These are phyloP conservation scores for Fusarium luffae DNA, from an alignment of 2,329 filamentous ascomycete genomes.

Conservation along the genomic window DNA sequence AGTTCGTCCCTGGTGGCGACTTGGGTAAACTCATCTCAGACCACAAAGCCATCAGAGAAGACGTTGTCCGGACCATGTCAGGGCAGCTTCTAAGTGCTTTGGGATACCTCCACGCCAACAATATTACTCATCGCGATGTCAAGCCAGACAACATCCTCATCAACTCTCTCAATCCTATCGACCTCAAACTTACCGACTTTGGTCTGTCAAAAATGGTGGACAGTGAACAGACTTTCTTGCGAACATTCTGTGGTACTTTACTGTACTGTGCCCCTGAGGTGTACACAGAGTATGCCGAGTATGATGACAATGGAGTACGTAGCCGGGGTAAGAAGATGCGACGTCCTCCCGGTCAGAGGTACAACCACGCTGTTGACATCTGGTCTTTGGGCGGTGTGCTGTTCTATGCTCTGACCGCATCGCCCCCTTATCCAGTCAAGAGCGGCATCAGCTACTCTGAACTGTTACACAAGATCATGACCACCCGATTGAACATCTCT, in stretches of 20 bases:
- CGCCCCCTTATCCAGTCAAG: conserved; percentile 83
- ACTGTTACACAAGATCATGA: conserved; percentile 89
- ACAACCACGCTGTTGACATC: conserved; percentile 92
- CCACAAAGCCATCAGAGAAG: conserved; percentile 72
- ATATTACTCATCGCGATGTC: conserved; percentile 97
- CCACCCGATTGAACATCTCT: conserved; percentile 71
- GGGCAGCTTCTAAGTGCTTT: conserved; percentile 83
- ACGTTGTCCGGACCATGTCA: conserved; percentile 76
- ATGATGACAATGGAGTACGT: conserved; percentile 76
- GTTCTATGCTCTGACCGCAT: conserved; percentile 83
- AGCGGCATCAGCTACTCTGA: conserved; percentile 80
- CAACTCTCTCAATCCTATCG: conserved; percentile 74
- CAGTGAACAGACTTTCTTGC: conserved; percentile 89
- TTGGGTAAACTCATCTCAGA: conserved; percentile 77
- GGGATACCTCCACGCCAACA: conserved; percentile 84
- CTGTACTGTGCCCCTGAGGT: conserved; percentile 97
- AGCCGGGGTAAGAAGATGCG: conserved; percentile 72
- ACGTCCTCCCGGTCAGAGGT: conserved; percentile 71
- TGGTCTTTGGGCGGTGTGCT: conserved; percentile 96
- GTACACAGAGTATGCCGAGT: conserved; percentile 78
- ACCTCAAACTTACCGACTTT: conserved; percentile 95
- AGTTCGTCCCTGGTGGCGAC: conserved; percentile 86
- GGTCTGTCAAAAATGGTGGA: conserved; percentile 94
- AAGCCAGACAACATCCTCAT: conserved; percentile 98
- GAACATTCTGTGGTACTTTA: conserved; percentile 95